Evolutionary conservation across 352 stramenopile genomes (phyloP), one percentile per base, ranked within the genome.

Genomic region (Globisporangium okanoganense): DNA sequence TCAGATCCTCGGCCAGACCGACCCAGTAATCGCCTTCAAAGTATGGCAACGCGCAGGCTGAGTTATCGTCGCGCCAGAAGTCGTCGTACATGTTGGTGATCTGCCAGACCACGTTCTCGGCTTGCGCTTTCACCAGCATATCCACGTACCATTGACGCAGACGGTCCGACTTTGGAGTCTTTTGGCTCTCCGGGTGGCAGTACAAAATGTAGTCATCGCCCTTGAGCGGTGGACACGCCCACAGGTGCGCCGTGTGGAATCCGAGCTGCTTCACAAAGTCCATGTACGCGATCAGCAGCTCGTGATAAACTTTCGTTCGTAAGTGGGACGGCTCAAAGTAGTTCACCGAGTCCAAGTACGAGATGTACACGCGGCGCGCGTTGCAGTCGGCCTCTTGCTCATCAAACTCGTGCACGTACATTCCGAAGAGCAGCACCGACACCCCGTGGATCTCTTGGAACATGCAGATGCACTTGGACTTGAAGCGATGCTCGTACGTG

Each of bases 141-240:
- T 95, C 81, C 20, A 91, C 78, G 58, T 98, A 98, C 96, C 96
- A 99, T 31, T 98, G 84, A 22, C 96, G 91, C 22, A 99, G 78
- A n/a, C 96, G 94, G 58, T 99, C 96, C 47, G 97, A 98, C 68
- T 98, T 99, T 0, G 98, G 98, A 9, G 94, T 99, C 80, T 99
- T 99, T 74, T 99, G 98, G 14, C 98, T 82, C 69, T 98, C 89
- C 2, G 98, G 98, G 71, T 99, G 98, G 61, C 96, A 98, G 69
- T 99, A 99, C 53, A 99, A 77, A 61, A 99, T 99, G 69, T 99
- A 99, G 72, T 99, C 97, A 69, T 99, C 97, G 13, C 97, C 97
- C 70, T 99, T 99, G 12, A 98, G 72, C 31, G 98, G 98, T 25
- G 98, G 98, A 78, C 98, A 99, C 25, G 97, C 98, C 98, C 98